Conservation (phyloP, 78 protist genomes). For the Dictyostelium purpureum region DNA sequence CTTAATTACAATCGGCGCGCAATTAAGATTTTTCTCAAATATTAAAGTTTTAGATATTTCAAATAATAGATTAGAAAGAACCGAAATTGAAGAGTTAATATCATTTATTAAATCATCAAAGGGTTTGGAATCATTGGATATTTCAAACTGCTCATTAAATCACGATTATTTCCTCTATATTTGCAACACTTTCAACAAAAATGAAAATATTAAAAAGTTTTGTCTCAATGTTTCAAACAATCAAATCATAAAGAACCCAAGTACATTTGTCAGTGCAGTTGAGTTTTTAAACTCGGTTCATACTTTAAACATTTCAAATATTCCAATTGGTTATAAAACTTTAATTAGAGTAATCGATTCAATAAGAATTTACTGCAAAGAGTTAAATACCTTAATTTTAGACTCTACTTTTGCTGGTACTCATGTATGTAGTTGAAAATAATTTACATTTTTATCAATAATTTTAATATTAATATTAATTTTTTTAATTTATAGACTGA, state of each 20-base stretch:
- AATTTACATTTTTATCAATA: not conserved
- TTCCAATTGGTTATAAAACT: not conserved
- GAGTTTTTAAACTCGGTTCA: not conserved
- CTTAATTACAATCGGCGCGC: not conserved
- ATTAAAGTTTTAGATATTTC: not conserved
- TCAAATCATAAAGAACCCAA: not conserved
- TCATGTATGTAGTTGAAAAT: too few relatives aligned
- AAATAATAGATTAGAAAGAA: not conserved
- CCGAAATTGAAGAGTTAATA: slow-evolving; percentile 19
- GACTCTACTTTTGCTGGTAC: not conserved
- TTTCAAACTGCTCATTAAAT: not conserved
- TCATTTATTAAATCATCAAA: not conserved
- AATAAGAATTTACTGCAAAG: slow-evolving; percentile 1
- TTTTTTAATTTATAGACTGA: not conserved
- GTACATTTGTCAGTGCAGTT: not conserved
- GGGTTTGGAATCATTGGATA: slow-evolving; percentile 1
- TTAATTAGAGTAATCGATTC: slow-evolving; percentile 19
- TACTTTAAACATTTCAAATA: not conserved
- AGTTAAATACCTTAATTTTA: not conserved
- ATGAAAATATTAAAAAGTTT: not conserved
- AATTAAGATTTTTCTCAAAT: not conserved
- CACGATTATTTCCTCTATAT: slow-evolving; percentile 23
- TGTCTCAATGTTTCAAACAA: not conserved
- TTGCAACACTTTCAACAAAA: not conserved
- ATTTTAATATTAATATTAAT: not conserved